A percentile compares a stretch with the other conserved stretches of the same genome.
Evolutionary conservation across 768 basidiomycete genomes (phyloP).

Genomic region (Strobilomyces echinocephalus): DNA sequence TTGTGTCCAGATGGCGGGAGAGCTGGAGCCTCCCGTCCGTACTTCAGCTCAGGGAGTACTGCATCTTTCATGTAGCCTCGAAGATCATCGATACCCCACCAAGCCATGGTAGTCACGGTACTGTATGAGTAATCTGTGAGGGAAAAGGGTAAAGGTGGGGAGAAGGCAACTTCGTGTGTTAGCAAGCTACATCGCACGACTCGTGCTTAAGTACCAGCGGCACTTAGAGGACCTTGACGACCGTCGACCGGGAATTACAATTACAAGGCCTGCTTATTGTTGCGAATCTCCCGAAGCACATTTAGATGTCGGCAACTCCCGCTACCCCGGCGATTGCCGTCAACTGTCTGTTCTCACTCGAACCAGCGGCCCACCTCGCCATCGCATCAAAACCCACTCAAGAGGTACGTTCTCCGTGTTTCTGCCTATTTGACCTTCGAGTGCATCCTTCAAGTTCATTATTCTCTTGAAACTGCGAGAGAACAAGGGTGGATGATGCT

Average conservation of each 20-base stretch:
- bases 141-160: not conserved
- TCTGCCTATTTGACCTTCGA: not conserved
- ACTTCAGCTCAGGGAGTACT: slow-evolving; percentile 30
- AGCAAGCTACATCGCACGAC: not conserved
- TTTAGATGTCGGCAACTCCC: slow-evolving; percentile 25
- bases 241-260: slow-evolving; percentile 10
- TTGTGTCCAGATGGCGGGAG: slow-evolving; percentile 29
- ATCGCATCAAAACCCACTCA: slow-evolving; percentile 21
- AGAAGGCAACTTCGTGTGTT: not conserved
- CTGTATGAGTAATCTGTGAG: not conserved
- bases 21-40: slow-evolving; percentile 15
- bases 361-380: slow-evolving; percentile 2
- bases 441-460: not conserved
- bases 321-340: slow-evolving; percentile 19
- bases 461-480: slow-evolving; percentile 11
- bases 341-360: not conserved
- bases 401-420: slow-evolving; percentile 26
- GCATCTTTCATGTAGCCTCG: slow-evolving; percentile 33
- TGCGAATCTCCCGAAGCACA: not conserved
- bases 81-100: slow-evolving; percentile 31
- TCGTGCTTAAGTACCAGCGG: slow-evolving; percentile 10
- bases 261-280: slow-evolving; percentile 15
- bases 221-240: slow-evolving; percentile 14
- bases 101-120: slow-evolving; percentile 26
- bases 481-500: slow-evolving; percentile 23